phyloP scores from a whole-genome alignment of 495 filamentous ascomycete genomes.

The Tuber magnatum region DNA sequence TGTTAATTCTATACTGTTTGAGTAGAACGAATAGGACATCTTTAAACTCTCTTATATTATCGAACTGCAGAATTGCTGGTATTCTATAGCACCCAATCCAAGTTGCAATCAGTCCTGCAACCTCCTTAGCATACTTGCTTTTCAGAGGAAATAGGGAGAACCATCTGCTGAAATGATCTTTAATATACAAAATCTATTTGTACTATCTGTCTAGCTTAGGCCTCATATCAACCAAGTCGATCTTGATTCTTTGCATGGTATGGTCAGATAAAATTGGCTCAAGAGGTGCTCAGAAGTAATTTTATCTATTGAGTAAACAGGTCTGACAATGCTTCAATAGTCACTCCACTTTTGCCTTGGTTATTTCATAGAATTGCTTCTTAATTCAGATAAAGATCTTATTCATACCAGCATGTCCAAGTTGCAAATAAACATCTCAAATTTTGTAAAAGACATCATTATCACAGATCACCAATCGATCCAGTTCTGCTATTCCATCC shows the following conservation, averaged over 20 bases:
- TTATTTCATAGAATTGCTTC: too few species aligned
- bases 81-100: constrained; percentile 14
- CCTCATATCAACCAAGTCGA: background rate
- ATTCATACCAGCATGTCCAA: too few species aligned
- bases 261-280: background rate
- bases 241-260: background rate
- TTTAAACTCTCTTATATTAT: constrained; percentile 30
- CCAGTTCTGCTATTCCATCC: too few species aligned
- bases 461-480: too few species aligned
- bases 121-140: constrained; percentile 5
- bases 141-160: constrained; percentile 5
- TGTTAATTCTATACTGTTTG: constrained; percentile 7
- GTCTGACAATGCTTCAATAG: too few species aligned
- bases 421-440: too few species aligned
- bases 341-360: too few species aligned
- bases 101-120: background rate
- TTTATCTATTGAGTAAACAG: too few species aligned
- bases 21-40: constrained; percentile 14
- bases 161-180: constrained; percentile 28
- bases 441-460: too few species aligned
- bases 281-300: too few species aligned
- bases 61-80: constrained; percentile 18
- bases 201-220: background rate
- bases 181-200: constrained; percentile 27
- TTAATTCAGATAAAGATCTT: too few species aligned